phyloP scores from a whole-genome alignment of 2,329 filamentous ascomycete species.

The Ilyonectria robusta region DNA sequence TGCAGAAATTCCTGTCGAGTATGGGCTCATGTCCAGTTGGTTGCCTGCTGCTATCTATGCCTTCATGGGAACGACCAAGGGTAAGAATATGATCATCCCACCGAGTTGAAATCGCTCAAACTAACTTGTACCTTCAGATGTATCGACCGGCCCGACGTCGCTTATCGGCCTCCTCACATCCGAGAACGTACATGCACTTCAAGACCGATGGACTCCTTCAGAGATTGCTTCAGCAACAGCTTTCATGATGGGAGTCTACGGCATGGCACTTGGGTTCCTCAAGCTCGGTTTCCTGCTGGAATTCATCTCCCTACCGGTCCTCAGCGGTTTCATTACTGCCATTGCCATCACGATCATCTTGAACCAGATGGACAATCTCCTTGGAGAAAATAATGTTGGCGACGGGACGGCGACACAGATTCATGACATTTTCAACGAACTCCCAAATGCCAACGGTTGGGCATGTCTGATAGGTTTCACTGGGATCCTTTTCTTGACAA shows the following conservation, averaged over 20 bases:
- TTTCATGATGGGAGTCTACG: slow-evolving; percentile 74
- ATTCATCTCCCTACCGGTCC: slow-evolving; percentile 75
- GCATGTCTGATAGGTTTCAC: slow-evolving; percentile 73
- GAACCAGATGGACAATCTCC: slow-evolving; percentile 73
- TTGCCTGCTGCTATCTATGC: slow-evolving; percentile 70
- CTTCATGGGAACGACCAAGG: slow-evolving; percentile 74
- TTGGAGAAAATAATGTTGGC: slow-evolving; percentile 67
- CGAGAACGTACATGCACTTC: slow-evolving; percentile 69
- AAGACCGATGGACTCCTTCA: slow-evolving; percentile 65
- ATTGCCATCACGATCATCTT: slow-evolving; percentile 76
- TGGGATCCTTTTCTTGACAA: slow-evolving; percentile 68
- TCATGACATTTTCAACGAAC: slow-evolving; percentile 69
- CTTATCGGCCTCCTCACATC: slow-evolving; percentile 75
- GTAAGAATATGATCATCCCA: slow-evolving; percentile 61
- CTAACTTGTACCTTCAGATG: slow-evolving; percentile 56
- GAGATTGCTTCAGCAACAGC: slow-evolving; percentile 73
- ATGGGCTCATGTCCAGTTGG: slow-evolving; percentile 73
- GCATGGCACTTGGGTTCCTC: slow-evolving; percentile 71
- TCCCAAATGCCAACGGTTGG: slow-evolving; percentile 70
- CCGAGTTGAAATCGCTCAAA: background rate
- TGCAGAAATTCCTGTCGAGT: slow-evolving; percentile 72
- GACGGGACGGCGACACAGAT: slow-evolving; percentile 70
- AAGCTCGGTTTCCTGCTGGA: slow-evolving; percentile 77
- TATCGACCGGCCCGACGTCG: slow-evolving; percentile 75
- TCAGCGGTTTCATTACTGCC: slow-evolving; percentile 76